These are phyloP conservation scores for Penicillium cinerascens DNA, from an alignment of 495 filamentous ascomycete genomes.

Conservation along the genomic window DNA sequence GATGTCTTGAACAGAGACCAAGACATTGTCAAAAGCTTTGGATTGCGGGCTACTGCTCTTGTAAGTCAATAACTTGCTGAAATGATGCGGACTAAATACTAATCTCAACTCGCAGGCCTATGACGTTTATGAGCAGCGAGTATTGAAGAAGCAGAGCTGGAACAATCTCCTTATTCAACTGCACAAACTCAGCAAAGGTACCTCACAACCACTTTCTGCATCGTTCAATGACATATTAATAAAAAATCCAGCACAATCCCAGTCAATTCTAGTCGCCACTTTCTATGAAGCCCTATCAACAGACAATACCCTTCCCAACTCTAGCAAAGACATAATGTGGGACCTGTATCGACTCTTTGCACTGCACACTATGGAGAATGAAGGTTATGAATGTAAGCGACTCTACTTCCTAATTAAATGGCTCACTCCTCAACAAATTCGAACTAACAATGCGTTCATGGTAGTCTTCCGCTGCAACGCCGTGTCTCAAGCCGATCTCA, in stretches of 20 bases:
- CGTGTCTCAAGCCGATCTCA: slow-evolving; percentile 29
- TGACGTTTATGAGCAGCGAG: slow-evolving; percentile 39
- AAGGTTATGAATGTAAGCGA: slow-evolving; percentile 29
- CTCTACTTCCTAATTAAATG: background rate
- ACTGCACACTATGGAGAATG: slow-evolving; percentile 39
- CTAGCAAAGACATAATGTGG: slow-evolving; percentile 21
- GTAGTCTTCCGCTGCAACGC: slow-evolving; percentile 39
- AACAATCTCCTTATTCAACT: slow-evolving; percentile 44
- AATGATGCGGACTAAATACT: background rate
- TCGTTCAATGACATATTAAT: background rate
- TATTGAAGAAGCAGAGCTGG: slow-evolving; percentile 43
- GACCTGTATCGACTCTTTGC: slow-evolving; percentile 45
- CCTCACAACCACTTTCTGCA: background rate
- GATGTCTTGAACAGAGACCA: slow-evolving; percentile 26
- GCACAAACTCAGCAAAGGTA: slow-evolving; percentile 42
- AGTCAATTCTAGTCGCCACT: slow-evolving; percentile 41
- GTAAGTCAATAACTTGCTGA: slow-evolving; percentile 5
- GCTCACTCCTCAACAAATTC: background rate
- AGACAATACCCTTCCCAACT: slow-evolving; percentile 21
- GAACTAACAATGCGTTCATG: slow-evolving; percentile 3
- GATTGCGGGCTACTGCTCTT: slow-evolving; percentile 39
- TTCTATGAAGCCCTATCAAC: slow-evolving; percentile 34
- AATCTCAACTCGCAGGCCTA: slow-evolving; percentile 23
- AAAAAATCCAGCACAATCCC: slow-evolving; percentile 33
- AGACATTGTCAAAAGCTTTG: slow-evolving; percentile 39